phyloP scores from a whole-genome alignment of 2,329 filamentous ascomycete genomes.

The Alternaria longipes region DNA sequence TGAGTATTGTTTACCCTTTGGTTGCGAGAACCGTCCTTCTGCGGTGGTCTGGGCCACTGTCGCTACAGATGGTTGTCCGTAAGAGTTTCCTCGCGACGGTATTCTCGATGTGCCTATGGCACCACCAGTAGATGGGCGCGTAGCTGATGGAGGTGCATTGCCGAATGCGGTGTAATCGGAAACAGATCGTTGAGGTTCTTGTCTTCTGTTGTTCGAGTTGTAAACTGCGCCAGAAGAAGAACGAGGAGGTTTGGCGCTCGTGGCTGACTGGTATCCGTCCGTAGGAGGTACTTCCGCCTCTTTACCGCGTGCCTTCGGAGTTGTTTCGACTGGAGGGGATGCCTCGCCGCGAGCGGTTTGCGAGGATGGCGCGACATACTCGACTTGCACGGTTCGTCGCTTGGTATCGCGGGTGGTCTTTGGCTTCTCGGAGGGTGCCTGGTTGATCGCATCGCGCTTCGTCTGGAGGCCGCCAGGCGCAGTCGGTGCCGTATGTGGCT shows the following conservation, averaged over 20 bases:
- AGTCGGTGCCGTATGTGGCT: slow-evolving; percentile 63
- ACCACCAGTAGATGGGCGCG: slow-evolving; percentile 80
- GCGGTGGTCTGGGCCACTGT: slow-evolving; percentile 88
- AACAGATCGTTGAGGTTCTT: slow-evolving; percentile 61
- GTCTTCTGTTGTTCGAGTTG: slow-evolving; percentile 48
- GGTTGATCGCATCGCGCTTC: slow-evolving; percentile 78
- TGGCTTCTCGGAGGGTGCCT: slow-evolving; percentile 68
- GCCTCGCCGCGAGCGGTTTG: slow-evolving; percentile 78
- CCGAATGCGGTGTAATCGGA: slow-evolving; percentile 57
- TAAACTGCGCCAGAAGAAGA: slow-evolving; percentile 32
- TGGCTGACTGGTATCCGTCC: slow-evolving; percentile 49
- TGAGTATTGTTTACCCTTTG: slow-evolving; percentile 71
- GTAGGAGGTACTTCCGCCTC: slow-evolving; percentile 55
- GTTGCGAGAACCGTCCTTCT: slow-evolving; percentile 88
- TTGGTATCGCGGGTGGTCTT: slow-evolving; percentile 82
- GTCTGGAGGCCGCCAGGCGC: slow-evolving; percentile 69
- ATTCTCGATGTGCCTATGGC: slow-evolving; percentile 72
- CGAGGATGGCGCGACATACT: slow-evolving; percentile 92
- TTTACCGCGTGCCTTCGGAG: slow-evolving; percentile 63
- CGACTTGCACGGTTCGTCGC: slow-evolving; percentile 92
- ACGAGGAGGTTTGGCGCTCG: slow-evolving; percentile 34
- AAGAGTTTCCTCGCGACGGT: slow-evolving; percentile 77
- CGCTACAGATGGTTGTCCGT: slow-evolving; percentile 87
- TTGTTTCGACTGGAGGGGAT: slow-evolving; percentile 48
- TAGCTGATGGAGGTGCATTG: slow-evolving; percentile 53